These are phyloP conservation scores for Poteriospumella lacustris DNA, from an alignment of 108 stramenopile species.

Conservation along the genomic window DNA sequence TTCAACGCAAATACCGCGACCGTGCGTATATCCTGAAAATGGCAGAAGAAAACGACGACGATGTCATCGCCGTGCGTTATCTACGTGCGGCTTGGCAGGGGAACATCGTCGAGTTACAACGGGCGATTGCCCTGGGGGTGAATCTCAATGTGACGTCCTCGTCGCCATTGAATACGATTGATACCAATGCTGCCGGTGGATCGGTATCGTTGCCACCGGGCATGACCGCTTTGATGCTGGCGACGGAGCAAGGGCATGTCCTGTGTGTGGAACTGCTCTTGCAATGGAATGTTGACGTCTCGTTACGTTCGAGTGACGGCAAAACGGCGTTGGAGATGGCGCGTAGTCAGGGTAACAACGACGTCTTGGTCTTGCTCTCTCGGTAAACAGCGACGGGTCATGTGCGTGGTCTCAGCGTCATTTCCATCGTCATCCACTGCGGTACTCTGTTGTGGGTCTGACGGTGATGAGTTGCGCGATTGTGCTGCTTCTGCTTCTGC, in stretches of 20 bases:
- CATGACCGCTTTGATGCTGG: not conserved
- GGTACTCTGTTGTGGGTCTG: too few species aligned
- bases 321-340: too few species aligned
- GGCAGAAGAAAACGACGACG: too few species aligned
- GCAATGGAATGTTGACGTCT: not conserved
- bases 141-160: not conserved
- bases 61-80: not conserved
- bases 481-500: too few species aligned
- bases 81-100: not conserved
- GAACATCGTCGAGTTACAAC: not conserved
- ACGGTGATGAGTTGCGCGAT: too few species aligned
- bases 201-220: not conserved
- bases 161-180: not conserved
- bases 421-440: too few species aligned
- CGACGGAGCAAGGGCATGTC: not conserved
- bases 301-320: not conserved
- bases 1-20: not conserved
- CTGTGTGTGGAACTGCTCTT: slow-evolving; percentile 10
- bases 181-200: not conserved
- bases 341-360: too few species aligned
- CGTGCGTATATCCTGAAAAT: too few species aligned
- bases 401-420: too few species aligned
- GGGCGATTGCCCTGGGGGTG: not conserved
- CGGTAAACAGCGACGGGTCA: too few species aligned
- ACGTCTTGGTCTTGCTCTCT: too few species aligned